phyloP scores from a whole-genome alignment of 2,329 filamentous ascomycete species.

The Penicillium psychrosexuale region DNA sequence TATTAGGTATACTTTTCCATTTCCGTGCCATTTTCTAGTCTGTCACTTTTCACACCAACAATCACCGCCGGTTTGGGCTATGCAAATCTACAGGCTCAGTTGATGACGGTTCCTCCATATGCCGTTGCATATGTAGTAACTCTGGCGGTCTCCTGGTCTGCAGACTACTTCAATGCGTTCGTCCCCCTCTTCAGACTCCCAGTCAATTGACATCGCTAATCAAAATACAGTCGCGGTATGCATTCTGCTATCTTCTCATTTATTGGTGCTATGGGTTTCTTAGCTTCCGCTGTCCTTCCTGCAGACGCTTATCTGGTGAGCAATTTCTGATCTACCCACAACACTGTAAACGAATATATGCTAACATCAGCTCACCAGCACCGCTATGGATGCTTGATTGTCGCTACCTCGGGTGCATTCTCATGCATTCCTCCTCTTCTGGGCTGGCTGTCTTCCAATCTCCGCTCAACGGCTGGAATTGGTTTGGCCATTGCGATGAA shows the following conservation, averaged over 20 bases:
- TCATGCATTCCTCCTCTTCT: conserved; percentile 25
- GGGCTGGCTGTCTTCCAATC: conserved; percentile 28
- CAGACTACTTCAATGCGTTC: conserved; percentile 46
- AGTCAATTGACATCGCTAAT: conserved; percentile 33
- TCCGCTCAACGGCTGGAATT: conserved; percentile 19
- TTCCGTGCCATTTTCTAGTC: conserved; percentile 48
- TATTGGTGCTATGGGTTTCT: conserved; percentile 53
- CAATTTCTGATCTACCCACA: not conserved
- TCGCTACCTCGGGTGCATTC: conserved; percentile 8
- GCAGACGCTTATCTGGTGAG: conserved; percentile 51
- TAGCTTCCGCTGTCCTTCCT: conserved; percentile 60
- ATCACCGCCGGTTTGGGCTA: conserved; percentile 56
- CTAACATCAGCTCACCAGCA: not conserved
- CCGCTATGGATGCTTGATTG: conserved; percentile 19
- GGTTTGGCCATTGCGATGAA: conserved; percentile 25
- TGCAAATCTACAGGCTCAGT: conserved; percentile 54
- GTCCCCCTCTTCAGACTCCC: not conserved
- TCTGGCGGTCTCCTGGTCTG: conserved; percentile 53
- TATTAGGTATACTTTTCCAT: conserved; percentile 45
- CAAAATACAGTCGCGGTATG: conserved; percentile 36
- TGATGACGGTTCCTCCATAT: conserved; percentile 64
- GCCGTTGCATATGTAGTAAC: conserved; percentile 53
- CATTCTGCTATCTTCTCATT: conserved; percentile 46
- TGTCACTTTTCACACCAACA: conserved; percentile 58
- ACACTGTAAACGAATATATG: not conserved